phyloP scores from a whole-genome alignment of 176 grass and related monocot genomes.

The Eleusine coracana region DNA sequence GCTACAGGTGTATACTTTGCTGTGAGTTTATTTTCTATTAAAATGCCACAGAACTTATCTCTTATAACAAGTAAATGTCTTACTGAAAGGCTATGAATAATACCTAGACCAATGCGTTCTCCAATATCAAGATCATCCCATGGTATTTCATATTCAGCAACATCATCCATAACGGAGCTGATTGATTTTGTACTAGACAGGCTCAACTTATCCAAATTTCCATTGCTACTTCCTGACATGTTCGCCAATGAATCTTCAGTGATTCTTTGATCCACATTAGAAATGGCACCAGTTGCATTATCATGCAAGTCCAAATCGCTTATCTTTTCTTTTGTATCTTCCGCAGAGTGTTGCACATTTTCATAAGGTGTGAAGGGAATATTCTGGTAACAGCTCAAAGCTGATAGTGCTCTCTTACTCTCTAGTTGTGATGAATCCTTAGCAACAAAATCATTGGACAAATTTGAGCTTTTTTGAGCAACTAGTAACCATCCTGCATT shows the following conservation, averaged over 20 bases:
- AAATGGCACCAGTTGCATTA: slow-evolving; percentile 28
- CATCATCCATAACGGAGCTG: slow-evolving; percentile 70
- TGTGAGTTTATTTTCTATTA: slow-evolving; percentile 7
- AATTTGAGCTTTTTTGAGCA: slow-evolving; percentile 41
- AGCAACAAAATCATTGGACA: slow-evolving; percentile 12
- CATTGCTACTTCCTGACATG: slow-evolving; percentile 43
- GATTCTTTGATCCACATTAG: slow-evolving; percentile 43
- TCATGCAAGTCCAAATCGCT: slow-evolving; percentile 40
- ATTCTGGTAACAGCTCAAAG: slow-evolving; percentile 26
- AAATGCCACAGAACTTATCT: slow-evolving; percentile 2
- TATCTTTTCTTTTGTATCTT: slow-evolving; percentile 44
- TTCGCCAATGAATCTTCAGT: slow-evolving; percentile 39
- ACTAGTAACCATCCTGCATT: slow-evolving; percentile 32
- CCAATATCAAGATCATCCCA: slow-evolving; percentile 98
- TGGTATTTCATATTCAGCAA: slow-evolving; percentile 82
- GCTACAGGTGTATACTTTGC: not conserved
- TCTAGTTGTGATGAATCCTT: slow-evolving; percentile 39
- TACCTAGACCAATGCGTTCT: slow-evolving; percentile 97
- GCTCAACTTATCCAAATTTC: slow-evolving; percentile 47
- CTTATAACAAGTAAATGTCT: slow-evolving; percentile 17
- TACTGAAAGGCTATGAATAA: slow-evolving; percentile 19
- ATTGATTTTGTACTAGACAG: slow-evolving; percentile 58
- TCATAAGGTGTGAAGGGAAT: slow-evolving; percentile 44
- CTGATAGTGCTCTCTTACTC: not conserved
- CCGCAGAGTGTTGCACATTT: slow-evolving; percentile 21